Percentiles rank a stretch among this genome's conserved stretches.
These are phyloP conservation scores for Cunninghamia lanceolata DNA, from an alignment of 75 land plant species.

Conservation along the genomic window DNA sequence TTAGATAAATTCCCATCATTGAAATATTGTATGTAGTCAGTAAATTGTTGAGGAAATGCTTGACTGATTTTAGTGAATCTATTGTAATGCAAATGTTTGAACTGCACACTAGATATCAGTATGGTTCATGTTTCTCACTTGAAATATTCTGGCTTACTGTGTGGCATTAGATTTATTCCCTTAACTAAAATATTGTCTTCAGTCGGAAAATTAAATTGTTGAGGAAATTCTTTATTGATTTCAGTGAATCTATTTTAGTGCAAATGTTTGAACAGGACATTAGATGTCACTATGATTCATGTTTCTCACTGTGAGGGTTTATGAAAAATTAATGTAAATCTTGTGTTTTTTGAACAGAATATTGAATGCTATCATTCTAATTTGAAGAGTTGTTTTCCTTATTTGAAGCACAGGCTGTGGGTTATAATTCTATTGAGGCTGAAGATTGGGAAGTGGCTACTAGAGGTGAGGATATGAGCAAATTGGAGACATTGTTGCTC, in stretches of 20 bases:
- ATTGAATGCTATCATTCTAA: neutral
- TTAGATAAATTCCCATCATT: neutral
- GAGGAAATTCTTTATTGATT: neutral
- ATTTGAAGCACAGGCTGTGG: slow-evolving; percentile 76
- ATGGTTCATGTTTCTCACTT: neutral
- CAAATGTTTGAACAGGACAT: neutral
- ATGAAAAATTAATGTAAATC: neutral
- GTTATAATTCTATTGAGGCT: slow-evolving; percentile 96
- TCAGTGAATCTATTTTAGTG: neutral
- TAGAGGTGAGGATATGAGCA: slow-evolving; percentile 92
- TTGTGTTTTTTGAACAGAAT: neutral
- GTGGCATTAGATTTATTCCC: neutral
- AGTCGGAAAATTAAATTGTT: neutral
- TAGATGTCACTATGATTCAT: neutral
- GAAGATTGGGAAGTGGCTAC: slow-evolving; percentile 99
- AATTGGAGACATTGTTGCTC: slow-evolving; percentile 86
- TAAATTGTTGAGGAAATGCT: neutral
- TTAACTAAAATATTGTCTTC: neutral
- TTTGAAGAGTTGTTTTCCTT: neutral
- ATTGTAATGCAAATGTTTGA: neutral
- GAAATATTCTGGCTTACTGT: neutral
- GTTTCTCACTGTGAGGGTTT: too few species aligned
- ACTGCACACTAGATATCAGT: neutral
- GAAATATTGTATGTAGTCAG: neutral
- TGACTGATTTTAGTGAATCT: neutral